A percentile compares a stretch with the other conserved stretches of the same genome.
These are phyloP conservation scores for Phytophthora cactorum DNA, from an alignment of 352 stramenopile genomes.

Conservation along the genomic window DNA sequence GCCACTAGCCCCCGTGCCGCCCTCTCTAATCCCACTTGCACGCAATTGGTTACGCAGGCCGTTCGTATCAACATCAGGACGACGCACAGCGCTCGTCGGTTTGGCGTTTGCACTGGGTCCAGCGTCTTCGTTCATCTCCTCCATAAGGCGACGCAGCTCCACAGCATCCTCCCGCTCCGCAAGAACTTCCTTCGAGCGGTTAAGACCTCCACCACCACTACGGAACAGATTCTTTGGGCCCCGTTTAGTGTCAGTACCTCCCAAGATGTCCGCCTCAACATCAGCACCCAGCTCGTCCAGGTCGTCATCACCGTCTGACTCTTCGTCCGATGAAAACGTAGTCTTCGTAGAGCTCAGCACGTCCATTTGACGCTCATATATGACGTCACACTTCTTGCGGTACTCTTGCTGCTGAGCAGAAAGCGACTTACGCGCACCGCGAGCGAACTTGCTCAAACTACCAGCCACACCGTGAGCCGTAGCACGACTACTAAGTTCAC, in stretches of 20 bases:
- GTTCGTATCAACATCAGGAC: slow-evolving; percentile 71
- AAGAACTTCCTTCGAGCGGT: slow-evolving; percentile 76
- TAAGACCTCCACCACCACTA: slow-evolving; percentile 76
- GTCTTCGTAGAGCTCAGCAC: slow-evolving; percentile 66
- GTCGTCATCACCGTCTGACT: slow-evolving; percentile 74
- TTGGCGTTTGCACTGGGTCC: slow-evolving; percentile 33
- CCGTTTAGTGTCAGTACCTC: slow-evolving; percentile 67
- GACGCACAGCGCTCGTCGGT: slow-evolving; percentile 45
- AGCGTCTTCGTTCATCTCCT: slow-evolving; percentile 84
- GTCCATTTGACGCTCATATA: slow-evolving; percentile 87
- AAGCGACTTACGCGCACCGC: slow-evolving; percentile 79
- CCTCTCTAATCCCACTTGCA: slow-evolving; percentile 76
- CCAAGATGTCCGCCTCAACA: slow-evolving; percentile 78
- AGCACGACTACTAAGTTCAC: slow-evolving; percentile 76
- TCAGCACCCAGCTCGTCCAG: slow-evolving; percentile 78
- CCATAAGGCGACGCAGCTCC: slow-evolving; percentile 77
- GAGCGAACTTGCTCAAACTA: slow-evolving; percentile 82
- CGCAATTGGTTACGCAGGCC: slow-evolving; percentile 68
- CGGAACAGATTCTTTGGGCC: slow-evolving; percentile 79
- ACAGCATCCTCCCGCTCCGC: slow-evolving; percentile 82
- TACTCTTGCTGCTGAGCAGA: slow-evolving; percentile 88
- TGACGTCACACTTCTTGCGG: slow-evolving; percentile 83
- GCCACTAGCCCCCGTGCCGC: slow-evolving; percentile 39
- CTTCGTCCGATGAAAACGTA: slow-evolving; percentile 79
- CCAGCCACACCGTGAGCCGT: slow-evolving; percentile 75